A percentile compares a stretch with the other conserved stretches of the same genome.
phyloP scores from a whole-genome alignment of 495 filamentous ascomycete species.

The Tuber microsphaerosporum region DNA sequence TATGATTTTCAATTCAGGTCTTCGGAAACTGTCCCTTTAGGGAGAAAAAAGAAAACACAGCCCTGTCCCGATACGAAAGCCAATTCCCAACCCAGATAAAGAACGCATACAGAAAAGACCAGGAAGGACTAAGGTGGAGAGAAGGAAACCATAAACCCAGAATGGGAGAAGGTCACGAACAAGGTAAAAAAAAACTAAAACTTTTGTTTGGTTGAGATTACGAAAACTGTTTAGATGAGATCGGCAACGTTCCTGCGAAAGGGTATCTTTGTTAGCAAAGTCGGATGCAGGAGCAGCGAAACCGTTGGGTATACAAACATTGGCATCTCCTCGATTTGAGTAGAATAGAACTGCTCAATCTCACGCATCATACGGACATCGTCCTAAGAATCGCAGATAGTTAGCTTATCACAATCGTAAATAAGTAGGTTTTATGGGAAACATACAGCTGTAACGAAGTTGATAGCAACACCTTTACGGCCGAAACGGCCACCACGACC shows the following conservation, averaged over 20 bases:
- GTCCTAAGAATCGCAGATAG: slow-evolving; percentile 47
- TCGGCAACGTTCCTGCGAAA: slow-evolving; percentile 59
- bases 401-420: slow-evolving; percentile 4
- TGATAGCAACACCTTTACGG: slow-evolving; percentile 99
- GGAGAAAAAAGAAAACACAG: background rate
- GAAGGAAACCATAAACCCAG: background rate
- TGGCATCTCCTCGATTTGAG: slow-evolving; percentile 80
- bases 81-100: background rate
- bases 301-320: slow-evolving; percentile 45
- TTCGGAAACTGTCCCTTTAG: background rate
- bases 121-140: background rate
- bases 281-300: background rate
- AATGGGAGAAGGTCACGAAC: background rate
- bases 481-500: slow-evolving; percentile 98
- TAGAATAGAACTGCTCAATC: slow-evolving; percentile 60
- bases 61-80: background rate
- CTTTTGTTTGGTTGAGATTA: slow-evolving; percentile 17
- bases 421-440: background rate
- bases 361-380: slow-evolving; percentile 99
- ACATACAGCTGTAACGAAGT: slow-evolving; percentile 81
- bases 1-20: background rate
- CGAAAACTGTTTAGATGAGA: slow-evolving; percentile 48
- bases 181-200: background rate
- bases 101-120: slow-evolving; percentile 1
- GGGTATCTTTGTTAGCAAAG: slow-evolving; percentile 16